Conservation (phyloP, 2,329 filamentous ascomycete genomes). For the Colletotrichum godetiae region DNA sequence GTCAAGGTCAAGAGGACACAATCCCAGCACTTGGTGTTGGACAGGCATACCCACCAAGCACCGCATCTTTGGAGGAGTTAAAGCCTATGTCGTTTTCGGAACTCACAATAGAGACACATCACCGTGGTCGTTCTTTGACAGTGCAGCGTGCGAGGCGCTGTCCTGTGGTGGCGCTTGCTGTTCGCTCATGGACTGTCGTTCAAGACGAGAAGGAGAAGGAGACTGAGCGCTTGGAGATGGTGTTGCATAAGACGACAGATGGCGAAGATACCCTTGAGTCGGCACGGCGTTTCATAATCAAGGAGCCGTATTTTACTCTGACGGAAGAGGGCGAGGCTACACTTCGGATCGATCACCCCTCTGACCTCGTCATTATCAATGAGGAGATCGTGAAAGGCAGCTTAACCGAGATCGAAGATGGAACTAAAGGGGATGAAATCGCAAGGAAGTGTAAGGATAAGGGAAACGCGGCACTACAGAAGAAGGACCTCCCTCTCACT, state of each 20-base stretch:
- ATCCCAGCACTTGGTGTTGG: slow-evolving; percentile 45
- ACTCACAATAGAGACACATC: slow-evolving; percentile 44
- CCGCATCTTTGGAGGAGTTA: slow-evolving; percentile 35
- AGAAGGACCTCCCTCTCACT: slow-evolving; percentile 37
- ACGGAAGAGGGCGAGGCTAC: slow-evolving; percentile 52
- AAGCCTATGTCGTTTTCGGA: slow-evolving; percentile 41
- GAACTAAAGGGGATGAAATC: neutral
- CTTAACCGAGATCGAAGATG: neutral
- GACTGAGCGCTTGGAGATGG: slow-evolving; percentile 43
- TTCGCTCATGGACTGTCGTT: slow-evolving; percentile 46
- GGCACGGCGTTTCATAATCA: slow-evolving; percentile 51
- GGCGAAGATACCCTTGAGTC: slow-evolving; percentile 48
- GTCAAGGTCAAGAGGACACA: slow-evolving; percentile 38
- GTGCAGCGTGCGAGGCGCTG: slow-evolving; percentile 41
- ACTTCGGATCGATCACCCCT: slow-evolving; percentile 50
- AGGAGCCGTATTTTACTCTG: slow-evolving; percentile 62
- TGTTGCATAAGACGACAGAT: slow-evolving; percentile 47
- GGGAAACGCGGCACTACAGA: slow-evolving; percentile 44
- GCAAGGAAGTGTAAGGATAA: slow-evolving; percentile 41
- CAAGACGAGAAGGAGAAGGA: slow-evolving; percentile 42
- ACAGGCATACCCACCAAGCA: slow-evolving; percentile 41
- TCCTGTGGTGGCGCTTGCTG: slow-evolving; percentile 39
- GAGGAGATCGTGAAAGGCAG: slow-evolving; percentile 10
- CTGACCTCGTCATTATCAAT: slow-evolving; percentile 41
- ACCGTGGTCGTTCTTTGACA: slow-evolving; percentile 41